Conservation (phyloP, 2,329 filamentous ascomycete genomes). For the Leptographium procerum region DNA sequence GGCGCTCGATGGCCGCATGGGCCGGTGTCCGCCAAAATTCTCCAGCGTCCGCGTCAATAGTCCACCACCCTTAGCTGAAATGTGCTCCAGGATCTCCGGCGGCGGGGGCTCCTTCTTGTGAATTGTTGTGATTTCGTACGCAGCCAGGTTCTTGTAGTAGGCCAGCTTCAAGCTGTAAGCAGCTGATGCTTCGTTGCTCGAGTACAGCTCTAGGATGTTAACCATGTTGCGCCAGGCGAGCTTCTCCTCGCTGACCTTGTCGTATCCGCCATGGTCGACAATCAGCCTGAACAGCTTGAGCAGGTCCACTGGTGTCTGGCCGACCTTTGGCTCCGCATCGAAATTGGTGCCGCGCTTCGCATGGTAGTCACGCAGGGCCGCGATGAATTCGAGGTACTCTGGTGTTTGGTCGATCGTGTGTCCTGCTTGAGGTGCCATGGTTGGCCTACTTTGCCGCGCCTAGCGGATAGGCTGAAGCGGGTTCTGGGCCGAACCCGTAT, state of each 20-base stretch:
- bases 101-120: constrained; percentile 75
- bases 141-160: constrained; percentile 82
- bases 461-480: not conserved
- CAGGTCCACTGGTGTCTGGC: constrained; percentile 64
- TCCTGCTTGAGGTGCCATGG: constrained; percentile 4
- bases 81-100: constrained; percentile 77
- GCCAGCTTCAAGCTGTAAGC: constrained; percentile 78
- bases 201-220: constrained; percentile 62
- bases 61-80: constrained; percentile 72
- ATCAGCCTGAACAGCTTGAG: constrained; percentile 70
- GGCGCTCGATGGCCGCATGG: constrained; percentile 29
- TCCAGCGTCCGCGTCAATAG: constrained; percentile 70
- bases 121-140: constrained; percentile 71
- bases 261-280: constrained; percentile 69
- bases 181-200: constrained; percentile 66
- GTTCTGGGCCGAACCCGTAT: not conserved
- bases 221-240: constrained; percentile 76
- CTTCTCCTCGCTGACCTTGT: constrained; percentile 72
- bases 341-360: constrained; percentile 67
- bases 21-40: constrained; percentile 42
- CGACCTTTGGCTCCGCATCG: constrained; percentile 73
- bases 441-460: not conserved
- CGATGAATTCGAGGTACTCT: constrained; percentile 72
- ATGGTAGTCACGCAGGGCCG: constrained; percentile 62
- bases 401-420: constrained; percentile 45